These are phyloP conservation scores for Bolboschoenoplectus hybrid DNA, from an alignment of 202 grass and related monocot genomes.

Conservation along the genomic window DNA sequence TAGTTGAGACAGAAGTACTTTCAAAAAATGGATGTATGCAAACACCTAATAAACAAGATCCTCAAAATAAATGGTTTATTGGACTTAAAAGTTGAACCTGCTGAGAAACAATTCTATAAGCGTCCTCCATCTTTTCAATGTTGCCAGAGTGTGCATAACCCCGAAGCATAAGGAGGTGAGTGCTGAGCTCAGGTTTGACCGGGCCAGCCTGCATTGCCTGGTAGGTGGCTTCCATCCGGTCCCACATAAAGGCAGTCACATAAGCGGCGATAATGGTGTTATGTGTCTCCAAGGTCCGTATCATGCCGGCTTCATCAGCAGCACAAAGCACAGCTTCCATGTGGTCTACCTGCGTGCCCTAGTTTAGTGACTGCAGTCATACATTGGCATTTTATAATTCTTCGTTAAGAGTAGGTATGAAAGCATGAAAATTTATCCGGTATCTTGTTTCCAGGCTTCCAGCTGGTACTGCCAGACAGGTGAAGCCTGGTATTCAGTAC, in stretches of 20 bases:
- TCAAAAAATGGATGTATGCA: constrained; percentile 14
- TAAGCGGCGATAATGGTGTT: constrained; percentile 75
- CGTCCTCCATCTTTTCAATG: constrained; percentile 74
- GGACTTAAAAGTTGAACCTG: constrained; percentile 26
- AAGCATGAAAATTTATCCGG: neutral
- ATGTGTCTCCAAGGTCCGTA: constrained; percentile 58
- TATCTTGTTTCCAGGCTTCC: neutral
- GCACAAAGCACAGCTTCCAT: constrained; percentile 66
- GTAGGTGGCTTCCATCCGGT: constrained; percentile 69
- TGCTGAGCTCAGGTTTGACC: constrained; percentile 60
- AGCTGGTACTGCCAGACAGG: neutral
- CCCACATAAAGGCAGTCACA: constrained; percentile 84
- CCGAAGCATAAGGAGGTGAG: constrained; percentile 75
- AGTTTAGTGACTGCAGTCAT: constrained; percentile 28
- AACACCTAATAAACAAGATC: neutral
- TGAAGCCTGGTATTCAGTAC: neutral
- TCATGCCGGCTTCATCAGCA: constrained; percentile 57
- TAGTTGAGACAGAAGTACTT: neutral
- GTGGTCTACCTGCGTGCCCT: constrained; percentile 52
- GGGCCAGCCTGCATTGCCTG: constrained; percentile 49
- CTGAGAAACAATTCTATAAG: constrained; percentile 58
- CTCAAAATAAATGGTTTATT: neutral
- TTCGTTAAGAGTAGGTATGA: neutral
- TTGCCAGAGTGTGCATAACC: constrained; percentile 67
- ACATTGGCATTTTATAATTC: constrained; percentile 15